A percentile compares a stretch with the other conserved stretches of the same genome.
Conservation (phyloP, 495 filamentous ascomycete species). For the Annulohypoxylon maeteangense region DNA sequence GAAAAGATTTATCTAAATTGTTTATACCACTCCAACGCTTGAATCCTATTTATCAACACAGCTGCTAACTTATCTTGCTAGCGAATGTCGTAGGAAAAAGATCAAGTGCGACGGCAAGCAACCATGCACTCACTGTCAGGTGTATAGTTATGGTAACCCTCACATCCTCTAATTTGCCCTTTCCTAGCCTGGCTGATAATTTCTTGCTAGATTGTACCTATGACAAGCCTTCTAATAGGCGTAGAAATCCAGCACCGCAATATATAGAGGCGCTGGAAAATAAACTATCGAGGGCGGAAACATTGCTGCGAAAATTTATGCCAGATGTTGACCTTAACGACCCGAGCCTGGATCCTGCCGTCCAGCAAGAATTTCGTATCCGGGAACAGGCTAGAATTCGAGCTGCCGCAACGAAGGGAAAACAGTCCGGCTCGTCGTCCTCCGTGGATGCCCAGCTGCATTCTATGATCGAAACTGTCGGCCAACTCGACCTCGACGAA, state of each 20-base stretch:
- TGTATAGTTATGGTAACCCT: constrained; percentile 94
- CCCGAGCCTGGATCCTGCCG: constrained; percentile 76
- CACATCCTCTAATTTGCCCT: constrained; percentile 7
- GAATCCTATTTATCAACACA: neutral
- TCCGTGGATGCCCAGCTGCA: constrained; percentile 77
- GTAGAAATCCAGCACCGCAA: constrained; percentile 93
- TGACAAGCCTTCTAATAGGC: constrained; percentile 95
- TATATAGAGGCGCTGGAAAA: constrained; percentile 93
- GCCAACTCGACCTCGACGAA: constrained; percentile 90
- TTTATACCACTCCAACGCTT: neutral
- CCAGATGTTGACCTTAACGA: constrained; percentile 88
- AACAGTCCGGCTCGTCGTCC: constrained; percentile 51
- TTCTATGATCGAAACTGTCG: constrained; percentile 94
- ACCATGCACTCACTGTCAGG: constrained; percentile 96
- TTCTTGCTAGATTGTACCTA: constrained; percentile 85
- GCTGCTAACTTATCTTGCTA: constrained; percentile 21
- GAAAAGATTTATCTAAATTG: neutral
- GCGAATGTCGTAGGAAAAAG: constrained; percentile 94
- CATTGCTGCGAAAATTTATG: constrained; percentile 79
- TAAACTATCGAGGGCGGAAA: constrained; percentile 84
- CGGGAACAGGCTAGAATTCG: constrained; percentile 56
- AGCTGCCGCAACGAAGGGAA: constrained; percentile 49
- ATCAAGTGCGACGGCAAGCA: constrained; percentile 99
- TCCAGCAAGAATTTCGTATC: constrained; percentile 67
- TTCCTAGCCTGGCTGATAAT: constrained; percentile 49